Conservation (phyloP, 306 rosid species). For the Citrullus mucosospermus region DNA sequence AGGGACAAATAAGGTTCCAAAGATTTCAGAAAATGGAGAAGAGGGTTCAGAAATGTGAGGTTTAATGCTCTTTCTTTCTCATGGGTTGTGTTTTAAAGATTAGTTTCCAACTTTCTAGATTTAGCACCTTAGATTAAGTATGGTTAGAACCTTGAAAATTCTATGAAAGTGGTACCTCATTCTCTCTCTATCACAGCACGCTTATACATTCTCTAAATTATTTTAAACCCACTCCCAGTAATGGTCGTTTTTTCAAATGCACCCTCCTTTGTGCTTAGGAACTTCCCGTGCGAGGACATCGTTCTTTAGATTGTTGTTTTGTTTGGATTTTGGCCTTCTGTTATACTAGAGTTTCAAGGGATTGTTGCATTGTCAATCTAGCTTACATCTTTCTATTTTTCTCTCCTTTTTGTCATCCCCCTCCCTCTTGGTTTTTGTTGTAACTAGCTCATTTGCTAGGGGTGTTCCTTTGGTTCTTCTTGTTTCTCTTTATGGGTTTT, state of each 20-base stretch:
- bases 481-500: too few species aligned
- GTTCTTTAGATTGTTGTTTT: background rate
- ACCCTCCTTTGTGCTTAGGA: background rate
- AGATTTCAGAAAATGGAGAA: slow-evolving; percentile 88
- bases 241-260: background rate
- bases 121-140: background rate
- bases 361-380: too few species aligned
- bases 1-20: slow-evolving; percentile 71
- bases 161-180: background rate
- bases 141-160: background rate
- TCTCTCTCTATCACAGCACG: background rate
- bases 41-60: slow-evolving; percentile 79
- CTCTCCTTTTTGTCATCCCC: too few species aligned
- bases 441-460: too few species aligned
- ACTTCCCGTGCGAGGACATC: background rate
- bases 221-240: background rate
- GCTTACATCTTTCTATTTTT: too few species aligned
- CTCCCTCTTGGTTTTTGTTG: too few species aligned
- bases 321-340: too few species aligned
- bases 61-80: background rate
- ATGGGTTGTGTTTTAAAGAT: background rate
- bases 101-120: background rate
- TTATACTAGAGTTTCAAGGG: too few species aligned
- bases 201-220: background rate
- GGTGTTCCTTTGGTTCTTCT: too few species aligned